Evolutionary conservation across 768 basidiomycete genomes (phyloP).

Genomic region (Pisolithus microcarpus): DNA sequence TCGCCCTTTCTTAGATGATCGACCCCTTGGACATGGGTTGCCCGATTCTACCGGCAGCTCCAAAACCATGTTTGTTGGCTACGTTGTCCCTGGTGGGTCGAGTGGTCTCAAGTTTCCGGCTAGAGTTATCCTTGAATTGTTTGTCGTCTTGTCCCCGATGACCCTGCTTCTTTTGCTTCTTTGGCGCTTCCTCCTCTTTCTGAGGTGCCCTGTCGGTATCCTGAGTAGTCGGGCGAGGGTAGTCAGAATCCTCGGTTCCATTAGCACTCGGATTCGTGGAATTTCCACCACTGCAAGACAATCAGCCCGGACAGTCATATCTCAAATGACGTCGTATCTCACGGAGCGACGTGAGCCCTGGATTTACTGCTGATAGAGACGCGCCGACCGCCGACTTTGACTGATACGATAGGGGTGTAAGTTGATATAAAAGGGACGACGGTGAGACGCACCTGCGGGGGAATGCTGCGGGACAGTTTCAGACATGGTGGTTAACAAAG

Average conservation of each 20-base stretch:
- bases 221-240: constrained; percentile 47
- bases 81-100: constrained; percentile 41
- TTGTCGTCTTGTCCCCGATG: constrained; percentile 36
- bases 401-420: constrained; percentile 8
- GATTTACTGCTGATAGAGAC: constrained; percentile 39
- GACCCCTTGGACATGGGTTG: constrained; percentile 48
- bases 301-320: not conserved
- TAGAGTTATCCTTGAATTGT: constrained; percentile 38
- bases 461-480: constrained; percentile 33
- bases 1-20: constrained; percentile 20
- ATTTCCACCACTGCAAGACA: not conserved
- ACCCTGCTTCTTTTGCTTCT: constrained; percentile 42
- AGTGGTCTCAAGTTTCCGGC: constrained; percentile 41
- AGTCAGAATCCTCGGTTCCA: constrained; percentile 31
- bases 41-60: constrained; percentile 44
- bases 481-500: constrained; percentile 17
- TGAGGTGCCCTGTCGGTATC: constrained; percentile 30
- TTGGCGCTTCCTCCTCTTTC: constrained; percentile 40
- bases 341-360: constrained; percentile 31
- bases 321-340: constrained; percentile 6
- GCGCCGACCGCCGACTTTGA: constrained; percentile 45
- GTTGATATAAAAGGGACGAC: not conserved
- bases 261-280: constrained; percentile 8
- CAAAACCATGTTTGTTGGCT: constrained; percentile 30
- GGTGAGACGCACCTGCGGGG: constrained; percentile 39